A percentile compares a stretch with the other conserved stretches of the same genome.
Conservation (phyloP, 2,329 filamentous ascomycete species). For the Arthrobotrys conoides region DNA sequence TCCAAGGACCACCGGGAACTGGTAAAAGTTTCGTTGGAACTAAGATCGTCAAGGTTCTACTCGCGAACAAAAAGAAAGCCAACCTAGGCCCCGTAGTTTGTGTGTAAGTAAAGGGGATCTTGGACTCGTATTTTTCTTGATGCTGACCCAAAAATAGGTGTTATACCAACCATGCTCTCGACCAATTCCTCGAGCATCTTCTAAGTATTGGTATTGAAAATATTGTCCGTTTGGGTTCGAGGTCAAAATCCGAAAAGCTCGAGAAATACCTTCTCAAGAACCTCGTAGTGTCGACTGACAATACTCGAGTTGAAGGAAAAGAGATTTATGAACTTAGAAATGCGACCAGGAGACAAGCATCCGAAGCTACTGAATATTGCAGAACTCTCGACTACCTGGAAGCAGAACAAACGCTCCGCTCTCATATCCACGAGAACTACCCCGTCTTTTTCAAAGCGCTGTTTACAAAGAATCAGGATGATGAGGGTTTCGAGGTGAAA, state of each 20-base stretch:
- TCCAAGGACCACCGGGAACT: slow-evolving; percentile 80
- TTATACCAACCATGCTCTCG: slow-evolving; percentile 72
- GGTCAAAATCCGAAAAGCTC: slow-evolving; percentile 72
- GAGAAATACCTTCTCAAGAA: slow-evolving; percentile 39
- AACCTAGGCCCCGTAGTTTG: slow-evolving; percentile 71
- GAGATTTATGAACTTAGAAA: slow-evolving; percentile 25
- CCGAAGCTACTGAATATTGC: slow-evolving; percentile 36
- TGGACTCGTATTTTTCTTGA: neutral
- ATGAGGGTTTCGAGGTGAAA: slow-evolving; percentile 32
- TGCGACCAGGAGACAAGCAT: neutral
- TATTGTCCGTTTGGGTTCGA: slow-evolving; percentile 75
- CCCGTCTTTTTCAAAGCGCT: slow-evolving; percentile 2
- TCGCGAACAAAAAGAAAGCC: slow-evolving; percentile 67
- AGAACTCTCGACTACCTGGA: neutral
- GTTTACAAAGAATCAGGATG: slow-evolving; percentile 23
- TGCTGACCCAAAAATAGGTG: slow-evolving; percentile 65
- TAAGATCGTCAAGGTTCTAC: slow-evolving; percentile 68
- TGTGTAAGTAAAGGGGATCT: slow-evolving; percentile 65
- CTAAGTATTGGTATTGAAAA: slow-evolving; percentile 69
- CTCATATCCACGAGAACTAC: slow-evolving; percentile 29
- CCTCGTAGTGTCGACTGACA: slow-evolving; percentile 20
- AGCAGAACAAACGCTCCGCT: slow-evolving; percentile 20
- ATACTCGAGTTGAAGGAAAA: slow-evolving; percentile 33
- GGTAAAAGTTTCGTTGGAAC: slow-evolving; percentile 77
- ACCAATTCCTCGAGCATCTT: slow-evolving; percentile 75